These are phyloP conservation scores for Fusarium metavorans DNA, from an alignment of 2,329 filamentous ascomycete genomes.

Conservation along the genomic window DNA sequence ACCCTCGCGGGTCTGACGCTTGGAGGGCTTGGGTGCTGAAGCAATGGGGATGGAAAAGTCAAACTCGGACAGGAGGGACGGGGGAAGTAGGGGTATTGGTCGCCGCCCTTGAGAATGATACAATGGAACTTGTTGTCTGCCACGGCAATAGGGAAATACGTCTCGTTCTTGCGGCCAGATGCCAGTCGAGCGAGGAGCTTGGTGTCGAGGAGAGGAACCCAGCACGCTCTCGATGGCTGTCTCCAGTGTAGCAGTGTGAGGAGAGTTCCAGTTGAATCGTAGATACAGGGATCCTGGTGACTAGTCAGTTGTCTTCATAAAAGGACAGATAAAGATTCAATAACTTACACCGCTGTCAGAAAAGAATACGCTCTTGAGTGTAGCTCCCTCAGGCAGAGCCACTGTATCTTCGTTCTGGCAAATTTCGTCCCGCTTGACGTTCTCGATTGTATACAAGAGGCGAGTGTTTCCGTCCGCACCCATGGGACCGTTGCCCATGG, in stretches of 20 bases:
- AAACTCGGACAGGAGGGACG: constrained; percentile 93
- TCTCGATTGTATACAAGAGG: constrained; percentile 91
- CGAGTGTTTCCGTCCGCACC: constrained; percentile 81
- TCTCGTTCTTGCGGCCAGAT: constrained; percentile 86
- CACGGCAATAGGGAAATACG: constrained; percentile 95
- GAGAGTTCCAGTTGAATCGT: constrained; percentile 91
- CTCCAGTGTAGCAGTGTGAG: constrained; percentile 94
- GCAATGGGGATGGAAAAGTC: constrained; percentile 88
- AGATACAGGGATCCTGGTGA: constrained; percentile 88
- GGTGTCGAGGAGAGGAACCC: constrained; percentile 94
- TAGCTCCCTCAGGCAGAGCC: constrained; percentile 80
- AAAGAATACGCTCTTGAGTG: constrained; percentile 88
- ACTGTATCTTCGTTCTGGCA: constrained; percentile 95
- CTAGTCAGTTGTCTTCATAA: constrained; percentile 7
- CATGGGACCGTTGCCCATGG: constrained; percentile 91
- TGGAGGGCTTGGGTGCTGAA: constrained; percentile 57
- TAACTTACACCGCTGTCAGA: constrained; percentile 83
- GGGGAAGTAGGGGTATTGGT: constrained; percentile 93
- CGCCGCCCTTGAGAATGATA: constrained; percentile 97
- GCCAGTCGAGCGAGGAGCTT: constrained; percentile 84
- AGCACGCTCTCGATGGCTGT: constrained; percentile 83
- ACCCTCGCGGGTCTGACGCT: constrained; percentile 47
- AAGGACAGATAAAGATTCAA: background rate
- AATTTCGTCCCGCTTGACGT: constrained; percentile 93
- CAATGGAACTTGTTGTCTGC: constrained; percentile 95